Evolutionary conservation across 129 eudicot species (phyloP).

Genomic region (Escallonia herrerae): DNA sequence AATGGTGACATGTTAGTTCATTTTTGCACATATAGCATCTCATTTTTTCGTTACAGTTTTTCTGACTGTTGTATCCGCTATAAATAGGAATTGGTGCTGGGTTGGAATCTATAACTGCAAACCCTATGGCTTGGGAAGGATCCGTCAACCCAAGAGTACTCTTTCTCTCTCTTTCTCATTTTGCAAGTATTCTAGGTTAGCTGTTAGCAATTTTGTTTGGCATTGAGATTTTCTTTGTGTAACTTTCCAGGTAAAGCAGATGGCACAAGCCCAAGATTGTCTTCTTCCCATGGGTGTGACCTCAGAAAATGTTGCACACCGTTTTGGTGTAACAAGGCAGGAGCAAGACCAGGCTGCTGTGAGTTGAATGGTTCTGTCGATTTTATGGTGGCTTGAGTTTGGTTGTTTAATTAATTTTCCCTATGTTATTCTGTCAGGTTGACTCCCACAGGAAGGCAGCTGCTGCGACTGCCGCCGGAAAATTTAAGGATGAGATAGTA

Average conservation of each 20-base stretch:
- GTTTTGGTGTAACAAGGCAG: slow-evolving; percentile 76
- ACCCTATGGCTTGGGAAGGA: slow-evolving; percentile 96
- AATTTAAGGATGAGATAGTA: slow-evolving; percentile 81
- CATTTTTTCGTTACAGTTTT: slow-evolving; percentile 6
- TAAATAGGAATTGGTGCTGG: slow-evolving; percentile 93
- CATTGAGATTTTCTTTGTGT: neutral
- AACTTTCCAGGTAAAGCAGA: slow-evolving; percentile 52
- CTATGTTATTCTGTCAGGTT: slow-evolving; percentile 34
- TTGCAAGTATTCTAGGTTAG: neutral
- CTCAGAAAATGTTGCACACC: slow-evolving; percentile 91
- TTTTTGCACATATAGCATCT: neutral
- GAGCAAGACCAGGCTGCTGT: slow-evolving; percentile 99
- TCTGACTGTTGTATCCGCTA: slow-evolving; percentile 3
- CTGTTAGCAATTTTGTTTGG: neutral
- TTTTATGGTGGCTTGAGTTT: neutral
- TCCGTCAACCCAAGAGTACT: slow-evolving; percentile 79
- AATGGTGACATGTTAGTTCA: neutral
- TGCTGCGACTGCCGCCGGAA: slow-evolving; percentile 94
- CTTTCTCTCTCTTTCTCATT: slow-evolving; percentile 3
- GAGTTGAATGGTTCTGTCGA: slow-evolving; percentile 23
- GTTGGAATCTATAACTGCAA: slow-evolving; percentile 83
- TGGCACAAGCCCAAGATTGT: slow-evolving; percentile 90
- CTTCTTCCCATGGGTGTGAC: slow-evolving; percentile 99
- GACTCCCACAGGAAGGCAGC: slow-evolving; percentile 97
- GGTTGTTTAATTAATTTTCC: slow-evolving; percentile 3